These are phyloP conservation scores for Paracorniculantispora psalliotae DNA, from an alignment of 2,329 filamentous ascomycete species.

Conservation along the genomic window DNA sequence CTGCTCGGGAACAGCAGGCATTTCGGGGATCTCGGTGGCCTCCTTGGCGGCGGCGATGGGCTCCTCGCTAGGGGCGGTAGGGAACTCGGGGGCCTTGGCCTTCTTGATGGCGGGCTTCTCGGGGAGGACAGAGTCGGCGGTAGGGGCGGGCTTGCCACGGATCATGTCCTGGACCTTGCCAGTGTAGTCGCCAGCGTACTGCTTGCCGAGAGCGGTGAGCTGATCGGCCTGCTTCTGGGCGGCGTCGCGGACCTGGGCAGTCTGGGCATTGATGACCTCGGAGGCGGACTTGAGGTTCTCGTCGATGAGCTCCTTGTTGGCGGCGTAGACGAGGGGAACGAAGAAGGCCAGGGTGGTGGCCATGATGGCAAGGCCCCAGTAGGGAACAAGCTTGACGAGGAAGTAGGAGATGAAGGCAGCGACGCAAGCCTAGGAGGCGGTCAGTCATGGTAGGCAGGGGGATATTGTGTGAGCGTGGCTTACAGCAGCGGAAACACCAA, in stretches of 20 bases:
- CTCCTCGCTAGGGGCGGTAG: slow-evolving; percentile 33
- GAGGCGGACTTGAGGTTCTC: slow-evolving; percentile 53
- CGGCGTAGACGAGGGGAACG: slow-evolving; percentile 58
- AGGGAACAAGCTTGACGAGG: slow-evolving; percentile 63
- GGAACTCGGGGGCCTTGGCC: slow-evolving; percentile 30
- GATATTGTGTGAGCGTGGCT: too few species aligned
- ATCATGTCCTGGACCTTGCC: slow-evolving; percentile 63
- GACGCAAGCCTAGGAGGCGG: slow-evolving; percentile 46
- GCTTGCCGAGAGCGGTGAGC: slow-evolving; percentile 59
- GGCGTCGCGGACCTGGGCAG: slow-evolving; percentile 55
- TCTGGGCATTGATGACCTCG: slow-evolving; percentile 57
- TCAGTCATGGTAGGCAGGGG: slow-evolving; percentile 16
- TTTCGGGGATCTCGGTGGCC: slow-evolving; percentile 17
- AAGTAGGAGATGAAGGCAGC: slow-evolving; percentile 62
- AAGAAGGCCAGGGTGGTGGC: slow-evolving; percentile 56
- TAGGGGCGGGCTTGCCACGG: slow-evolving; percentile 42
- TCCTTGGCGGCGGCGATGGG: slow-evolving; percentile 22
- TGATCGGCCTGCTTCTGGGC: slow-evolving; percentile 61
- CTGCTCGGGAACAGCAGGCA: slow-evolving; percentile 24
- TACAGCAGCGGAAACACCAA: slow-evolving; percentile 55
- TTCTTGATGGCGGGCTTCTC: slow-evolving; percentile 19
- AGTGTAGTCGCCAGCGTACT: slow-evolving; percentile 64
- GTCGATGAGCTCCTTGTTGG: slow-evolving; percentile 67
- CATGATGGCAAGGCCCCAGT: slow-evolving; percentile 63
- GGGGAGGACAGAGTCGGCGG: slow-evolving; percentile 32